phyloP scores from a whole-genome alignment of 106 monocot genomes.

The Dactylorhiza incarnata region DNA sequence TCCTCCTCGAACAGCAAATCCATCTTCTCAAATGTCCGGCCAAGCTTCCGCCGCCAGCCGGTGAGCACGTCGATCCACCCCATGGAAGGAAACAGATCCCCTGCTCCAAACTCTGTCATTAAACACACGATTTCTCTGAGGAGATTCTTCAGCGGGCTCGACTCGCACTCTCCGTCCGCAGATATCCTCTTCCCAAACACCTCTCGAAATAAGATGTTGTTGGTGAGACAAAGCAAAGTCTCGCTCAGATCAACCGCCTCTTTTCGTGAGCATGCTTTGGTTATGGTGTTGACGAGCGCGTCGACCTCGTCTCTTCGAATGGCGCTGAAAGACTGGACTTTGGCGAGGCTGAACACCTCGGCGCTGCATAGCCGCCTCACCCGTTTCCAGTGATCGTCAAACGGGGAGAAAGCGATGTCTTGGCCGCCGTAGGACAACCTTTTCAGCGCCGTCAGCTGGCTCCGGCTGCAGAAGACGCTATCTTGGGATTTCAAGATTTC shows the following conservation, averaged over 20 bases:
- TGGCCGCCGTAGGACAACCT: background rate
- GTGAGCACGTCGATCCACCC: no score
- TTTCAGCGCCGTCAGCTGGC: background rate
- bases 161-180: no score
- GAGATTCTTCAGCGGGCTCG: no score
- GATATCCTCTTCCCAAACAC: no score
- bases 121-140: no score
- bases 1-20: no score
- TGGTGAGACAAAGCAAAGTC: no score
- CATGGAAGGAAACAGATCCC: no score
- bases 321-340: background rate
- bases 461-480: background rate
- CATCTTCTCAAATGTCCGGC: no score
- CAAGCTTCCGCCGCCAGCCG: no score
- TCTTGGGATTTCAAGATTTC: background rate
- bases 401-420: background rate
- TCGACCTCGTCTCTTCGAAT: background rate
- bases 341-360: background rate
- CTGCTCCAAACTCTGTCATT: no score
- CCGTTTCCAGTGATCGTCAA: background rate
- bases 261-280: background rate
- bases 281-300: background rate
- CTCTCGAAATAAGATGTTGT: no score
- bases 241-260: background rate
- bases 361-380: background rate